Evolutionary conservation across 176 grass and related monocot species (phyloP).

Genomic region (Elaeis guineensis): DNA sequence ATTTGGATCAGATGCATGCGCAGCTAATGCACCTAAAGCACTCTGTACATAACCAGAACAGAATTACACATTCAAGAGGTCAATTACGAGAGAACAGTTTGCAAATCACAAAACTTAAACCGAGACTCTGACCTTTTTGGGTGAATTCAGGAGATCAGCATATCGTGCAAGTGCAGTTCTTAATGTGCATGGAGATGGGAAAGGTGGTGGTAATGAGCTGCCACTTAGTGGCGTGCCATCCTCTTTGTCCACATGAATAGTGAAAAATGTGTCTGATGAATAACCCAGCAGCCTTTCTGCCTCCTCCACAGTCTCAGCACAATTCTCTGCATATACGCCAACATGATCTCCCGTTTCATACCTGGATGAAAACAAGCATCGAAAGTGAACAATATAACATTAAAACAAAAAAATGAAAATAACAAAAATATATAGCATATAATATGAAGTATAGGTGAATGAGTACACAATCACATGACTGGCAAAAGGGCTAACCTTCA

Average conservation of each 20-base stretch:
- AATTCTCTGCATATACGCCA: constrained; percentile 79
- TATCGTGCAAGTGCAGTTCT: constrained; percentile 77
- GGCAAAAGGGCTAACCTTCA: too few species aligned
- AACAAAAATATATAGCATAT: background rate
- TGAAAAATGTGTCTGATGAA: constrained; percentile 65
- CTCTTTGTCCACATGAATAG: constrained; percentile 75
- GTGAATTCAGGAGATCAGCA: constrained; percentile 93
- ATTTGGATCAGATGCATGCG: constrained; percentile 54
- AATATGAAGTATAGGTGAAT: too few species aligned
- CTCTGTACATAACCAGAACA: constrained; percentile 33
- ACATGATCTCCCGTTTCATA: constrained; percentile 95
- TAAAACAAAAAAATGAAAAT: background rate
- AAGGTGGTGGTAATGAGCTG: constrained; percentile 69
- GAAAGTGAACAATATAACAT: too few species aligned
- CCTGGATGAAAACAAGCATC: constrained; percentile 24
- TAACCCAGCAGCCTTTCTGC: constrained; percentile 74
- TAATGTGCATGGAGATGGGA: constrained; percentile 60
- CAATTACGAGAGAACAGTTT: background rate
- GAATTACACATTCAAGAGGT: background rate
- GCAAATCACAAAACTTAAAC: too few species aligned
- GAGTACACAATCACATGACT: too few species aligned
- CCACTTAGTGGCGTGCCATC: constrained; percentile 67
- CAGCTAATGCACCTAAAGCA: constrained; percentile 67
- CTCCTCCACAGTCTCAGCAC: constrained; percentile 55
- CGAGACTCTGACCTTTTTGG: constrained; percentile 60